A percentile compares a stretch with the other conserved stretches of the same genome.
These are phyloP conservation scores for Amoebophrya sp. DNA, from an alignment of 169 alveolate genomes.

Conservation along the genomic window DNA sequence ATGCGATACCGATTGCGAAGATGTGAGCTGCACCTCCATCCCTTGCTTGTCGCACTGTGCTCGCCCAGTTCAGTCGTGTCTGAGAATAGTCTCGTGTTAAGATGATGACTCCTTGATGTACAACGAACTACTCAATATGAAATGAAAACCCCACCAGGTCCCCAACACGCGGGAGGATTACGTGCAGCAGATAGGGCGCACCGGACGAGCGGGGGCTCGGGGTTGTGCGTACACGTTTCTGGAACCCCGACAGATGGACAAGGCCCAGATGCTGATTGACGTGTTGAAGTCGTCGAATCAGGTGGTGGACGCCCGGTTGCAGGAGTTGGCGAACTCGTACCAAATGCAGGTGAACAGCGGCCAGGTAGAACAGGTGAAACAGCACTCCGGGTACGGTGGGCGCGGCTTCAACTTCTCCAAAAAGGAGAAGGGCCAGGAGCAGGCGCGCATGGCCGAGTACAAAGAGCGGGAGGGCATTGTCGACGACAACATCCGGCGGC, in stretches of 20 bases:
- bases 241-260: slow-evolving; percentile 78
- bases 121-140: too few relatives aligned
- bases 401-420: slow-evolving; percentile 86
- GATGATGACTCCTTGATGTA: too few relatives aligned
- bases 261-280: slow-evolving; percentile 87
- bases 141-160: too few relatives aligned
- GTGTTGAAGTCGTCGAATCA: slow-evolving; percentile 74
- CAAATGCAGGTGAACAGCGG: slow-evolving; percentile 57
- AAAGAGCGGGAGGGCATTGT: neutral
- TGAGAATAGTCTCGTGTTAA: too few relatives aligned
- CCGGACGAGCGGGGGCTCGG: slow-evolving; percentile 97
- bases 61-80: too few relatives aligned
- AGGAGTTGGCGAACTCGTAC: slow-evolving; percentile 63
- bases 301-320: slow-evolving; percentile 70
- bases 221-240: slow-evolving; percentile 97
- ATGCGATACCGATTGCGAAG: too few relatives aligned
- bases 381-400: slow-evolving; percentile 85
- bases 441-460: neutral
- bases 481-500: neutral
- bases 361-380: slow-evolving; percentile 71
- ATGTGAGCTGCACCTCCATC: too few relatives aligned
- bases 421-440: slow-evolving; percentile 57
- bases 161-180: slow-evolving; percentile 83
- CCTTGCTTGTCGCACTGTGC: too few relatives aligned
- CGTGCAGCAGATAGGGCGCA: slow-evolving; percentile 98